phyloP scores from a whole-genome alignment of 495 filamentous ascomycete genomes.

The Talaromyces liani region DNA sequence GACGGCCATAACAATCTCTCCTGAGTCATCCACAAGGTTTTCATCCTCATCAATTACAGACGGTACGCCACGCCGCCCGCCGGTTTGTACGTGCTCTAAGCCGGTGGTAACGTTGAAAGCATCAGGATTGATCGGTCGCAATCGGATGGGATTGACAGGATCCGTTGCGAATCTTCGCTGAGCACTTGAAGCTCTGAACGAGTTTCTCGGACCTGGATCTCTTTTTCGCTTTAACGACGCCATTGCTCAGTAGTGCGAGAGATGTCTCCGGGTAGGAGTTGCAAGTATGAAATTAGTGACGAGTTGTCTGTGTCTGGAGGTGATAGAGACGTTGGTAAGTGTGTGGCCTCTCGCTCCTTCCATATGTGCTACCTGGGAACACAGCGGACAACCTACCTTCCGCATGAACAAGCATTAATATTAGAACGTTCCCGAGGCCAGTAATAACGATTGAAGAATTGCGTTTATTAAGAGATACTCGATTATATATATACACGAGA shows the following conservation, averaged over 20 bases:
- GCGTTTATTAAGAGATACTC: slow-evolving; percentile 3
- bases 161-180: slow-evolving; percentile 6
- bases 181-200: not conserved
- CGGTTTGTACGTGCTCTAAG: not conserved
- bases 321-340: not conserved
- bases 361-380: not conserved
- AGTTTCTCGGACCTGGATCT: not conserved
- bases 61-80: not conserved
- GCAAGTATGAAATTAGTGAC: not conserved
- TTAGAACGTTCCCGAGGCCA: not conserved
- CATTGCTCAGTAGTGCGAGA: not conserved
- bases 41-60: slow-evolving; percentile 15
- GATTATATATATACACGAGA: slow-evolving; percentile 15
- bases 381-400: not conserved
- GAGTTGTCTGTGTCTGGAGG: not conserved
- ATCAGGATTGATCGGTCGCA: not conserved
- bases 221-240: slow-evolving; percentile 3
- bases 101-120: not conserved
- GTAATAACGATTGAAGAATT: not conserved
- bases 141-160: not conserved
- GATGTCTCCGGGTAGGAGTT: not conserved
- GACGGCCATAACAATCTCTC: slow-evolving; percentile 79
- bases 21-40: slow-evolving; percentile 51
- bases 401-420: not conserved
- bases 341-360: not conserved